Evolutionary conservation across 2,329 filamentous ascomycete genomes (phyloP).

Genomic region (Penicillium sp.): DNA sequence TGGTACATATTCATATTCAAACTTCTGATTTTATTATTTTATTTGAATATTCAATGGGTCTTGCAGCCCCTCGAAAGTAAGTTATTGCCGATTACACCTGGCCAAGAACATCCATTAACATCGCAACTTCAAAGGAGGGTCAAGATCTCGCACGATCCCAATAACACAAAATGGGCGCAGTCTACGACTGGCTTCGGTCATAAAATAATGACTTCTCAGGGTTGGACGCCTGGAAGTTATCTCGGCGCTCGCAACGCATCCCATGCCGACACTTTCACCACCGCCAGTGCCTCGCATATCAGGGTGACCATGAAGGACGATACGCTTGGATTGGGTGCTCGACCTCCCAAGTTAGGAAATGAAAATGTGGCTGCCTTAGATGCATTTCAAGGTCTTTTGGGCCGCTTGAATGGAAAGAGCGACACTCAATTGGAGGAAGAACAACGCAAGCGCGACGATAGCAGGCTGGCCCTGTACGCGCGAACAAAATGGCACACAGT

Average conservation of each 20-base stretch:
- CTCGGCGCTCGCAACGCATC: constrained; percentile 73
- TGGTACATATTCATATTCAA: not conserved
- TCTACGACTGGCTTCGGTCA: constrained; percentile 82
- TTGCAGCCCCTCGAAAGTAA: constrained; percentile 65
- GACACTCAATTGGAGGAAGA: constrained; percentile 70
- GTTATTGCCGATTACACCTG: constrained; percentile 12
- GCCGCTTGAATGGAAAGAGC: constrained; percentile 82
- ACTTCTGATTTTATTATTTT: not conserved
- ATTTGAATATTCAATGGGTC: constrained; percentile 54
- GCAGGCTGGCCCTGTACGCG: constrained; percentile 70
- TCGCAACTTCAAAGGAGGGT: constrained; percentile 43
- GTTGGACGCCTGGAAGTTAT: constrained; percentile 81
- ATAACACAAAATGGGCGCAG: constrained; percentile 90
- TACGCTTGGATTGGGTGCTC: constrained; percentile 82
- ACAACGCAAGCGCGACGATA: constrained; percentile 62
- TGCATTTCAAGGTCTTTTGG: constrained; percentile 79
- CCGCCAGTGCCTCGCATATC: constrained; percentile 80
- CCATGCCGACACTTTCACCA: constrained; percentile 72
- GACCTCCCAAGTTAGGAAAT: constrained; percentile 61
- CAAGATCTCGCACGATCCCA: constrained; percentile 86
- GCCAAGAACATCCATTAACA: constrained; percentile 4
- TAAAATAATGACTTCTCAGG: constrained; percentile 79
- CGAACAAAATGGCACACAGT: constrained; percentile 74
- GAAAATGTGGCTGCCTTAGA: constrained; percentile 78
- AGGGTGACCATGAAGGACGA: constrained; percentile 84